Conservation (phyloP, 306 rosid genomes). For the Fragaria ananassa region DNA sequence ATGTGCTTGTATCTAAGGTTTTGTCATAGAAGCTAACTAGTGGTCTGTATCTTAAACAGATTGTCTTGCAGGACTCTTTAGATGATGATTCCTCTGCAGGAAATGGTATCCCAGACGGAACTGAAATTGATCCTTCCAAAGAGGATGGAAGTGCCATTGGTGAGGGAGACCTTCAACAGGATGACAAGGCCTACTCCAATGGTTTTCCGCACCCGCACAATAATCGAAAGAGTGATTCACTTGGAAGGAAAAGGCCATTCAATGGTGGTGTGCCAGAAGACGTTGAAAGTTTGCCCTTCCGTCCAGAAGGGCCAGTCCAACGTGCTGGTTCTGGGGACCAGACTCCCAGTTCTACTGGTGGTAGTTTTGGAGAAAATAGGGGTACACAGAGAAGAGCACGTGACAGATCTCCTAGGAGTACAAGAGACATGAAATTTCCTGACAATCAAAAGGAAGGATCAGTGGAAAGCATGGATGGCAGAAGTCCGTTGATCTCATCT, state of each 20-base stretch:
- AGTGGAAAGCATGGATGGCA: constrained; percentile 65
- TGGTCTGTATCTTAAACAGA: constrained; percentile 48
- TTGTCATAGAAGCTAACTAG: constrained; percentile 22
- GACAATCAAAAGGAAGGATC: constrained; percentile 62
- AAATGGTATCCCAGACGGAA: constrained; percentile 45
- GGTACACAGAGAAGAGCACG: constrained; percentile 37
- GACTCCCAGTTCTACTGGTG: constrained; percentile 37
- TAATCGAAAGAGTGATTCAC: constrained; percentile 49
- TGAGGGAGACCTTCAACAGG: constrained; percentile 45
- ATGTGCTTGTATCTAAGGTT: constrained; percentile 16
- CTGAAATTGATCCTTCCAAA: constrained; percentile 48
- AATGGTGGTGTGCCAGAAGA: constrained; percentile 38
- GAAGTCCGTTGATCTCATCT: constrained; percentile 46
- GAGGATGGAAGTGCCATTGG: constrained; percentile 50
- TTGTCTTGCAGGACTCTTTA: constrained; percentile 82
- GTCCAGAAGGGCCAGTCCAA: constrained; percentile 43
- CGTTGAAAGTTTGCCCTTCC: constrained; percentile 38
- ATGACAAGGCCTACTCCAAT: constrained; percentile 47
- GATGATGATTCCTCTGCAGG: constrained; percentile 81
- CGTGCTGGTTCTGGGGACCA: constrained; percentile 43
- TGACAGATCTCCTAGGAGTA: constrained; percentile 48
- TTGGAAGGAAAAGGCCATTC: constrained; percentile 50
- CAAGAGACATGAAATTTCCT: constrained; percentile 31
- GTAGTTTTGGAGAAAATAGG: constrained; percentile 44
- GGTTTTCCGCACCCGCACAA: constrained; percentile 40